These are phyloP conservation scores for Penicillium freii DNA, from an alignment of 2,329 filamentous ascomycete genomes.

Conservation along the genomic window DNA sequence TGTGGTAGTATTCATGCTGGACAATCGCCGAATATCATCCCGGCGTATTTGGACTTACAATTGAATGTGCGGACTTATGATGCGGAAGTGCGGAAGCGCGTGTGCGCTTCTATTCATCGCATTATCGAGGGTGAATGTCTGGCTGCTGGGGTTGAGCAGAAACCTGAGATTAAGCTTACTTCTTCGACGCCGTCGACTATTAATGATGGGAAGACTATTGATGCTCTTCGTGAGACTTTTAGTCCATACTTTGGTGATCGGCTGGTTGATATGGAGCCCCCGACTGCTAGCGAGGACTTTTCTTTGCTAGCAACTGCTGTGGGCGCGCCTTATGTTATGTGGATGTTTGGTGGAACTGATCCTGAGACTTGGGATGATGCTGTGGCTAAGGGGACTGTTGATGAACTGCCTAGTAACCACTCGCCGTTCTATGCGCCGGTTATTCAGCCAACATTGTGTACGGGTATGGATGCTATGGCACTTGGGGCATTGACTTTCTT, in stretches of 20 bases:
- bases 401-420: slow-evolving; percentile 58
- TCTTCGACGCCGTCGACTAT: slow-evolving; percentile 50
- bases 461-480: slow-evolving; percentile 52
- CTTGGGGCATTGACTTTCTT: slow-evolving; percentile 49
- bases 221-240: slow-evolving; percentile 47
- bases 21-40: slow-evolving; percentile 47
- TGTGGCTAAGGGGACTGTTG: slow-evolving; percentile 46
- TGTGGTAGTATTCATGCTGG: slow-evolving; percentile 48
- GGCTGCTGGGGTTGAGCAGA: slow-evolving; percentile 47
- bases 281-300: slow-evolving; percentile 58
- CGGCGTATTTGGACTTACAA: slow-evolving; percentile 42
- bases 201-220: slow-evolving; percentile 51
- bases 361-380: slow-evolving; percentile 49
- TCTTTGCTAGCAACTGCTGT: slow-evolving; percentile 52
- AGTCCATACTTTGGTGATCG: slow-evolving; percentile 45
- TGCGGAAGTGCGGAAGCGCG: slow-evolving; percentile 31
- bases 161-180: slow-evolving; percentile 46
- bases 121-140: slow-evolving; percentile 55
- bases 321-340: slow-evolving; percentile 54
- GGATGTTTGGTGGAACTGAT: slow-evolving; percentile 56
- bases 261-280: slow-evolving; percentile 40
- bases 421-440: slow-evolving; percentile 57
- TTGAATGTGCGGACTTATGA: slow-evolving; percentile 44
- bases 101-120: slow-evolving; percentile 39
- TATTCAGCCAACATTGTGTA: slow-evolving; percentile 55